Base-by-base conservation (phyloP, 2,329 filamentous ascomycete genomes). In the Reticulascus tulasneorum region DNA sequence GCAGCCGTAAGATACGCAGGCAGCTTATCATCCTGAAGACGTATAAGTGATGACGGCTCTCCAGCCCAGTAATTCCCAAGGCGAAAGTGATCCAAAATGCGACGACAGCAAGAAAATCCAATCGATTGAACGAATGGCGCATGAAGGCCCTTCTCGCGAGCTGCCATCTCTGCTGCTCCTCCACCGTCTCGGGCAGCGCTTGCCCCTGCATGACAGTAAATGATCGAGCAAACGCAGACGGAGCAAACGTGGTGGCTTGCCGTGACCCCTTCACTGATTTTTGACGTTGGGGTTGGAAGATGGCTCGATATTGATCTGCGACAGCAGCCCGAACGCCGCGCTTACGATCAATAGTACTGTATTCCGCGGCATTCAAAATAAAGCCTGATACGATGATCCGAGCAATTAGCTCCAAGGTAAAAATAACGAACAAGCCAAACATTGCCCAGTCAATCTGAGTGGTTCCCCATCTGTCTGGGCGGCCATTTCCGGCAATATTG, bases 11-110 rank as follows among this genome's bases (percentile, higher is more conserved):
- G 46, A 98, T 96, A 28, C 94, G 86, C 46, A 98, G 72, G 61
- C 89, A 96, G 54, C 90, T 95, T 41, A 98, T 71, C 94, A 98
- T 98, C 38, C 87, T 83, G 60, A 98, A 98, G 7, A 97, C 76
- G 50, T 89, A 94, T 7, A 97, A 60, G 54, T 94, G 86, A 34
- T 80, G 71, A 3, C 60, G 53, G 42, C 73, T 71, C 54, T 96
- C 86, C 15, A 89, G 56, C 1, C 83, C 80, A 9, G 76, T 74
- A 13, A 90, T 62, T 21, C 79, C 77, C 33, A 98, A 69, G 9
- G 78, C 58, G 52, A 97, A 93, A 2, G 87, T 83, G 38, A 95
- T 83, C 93, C 93, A 98, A 61, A 89, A 98, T 1, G 91, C 84
- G n/a, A 93, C 72, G 7, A 98, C 85, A 2, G 93, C 94, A 35